Conservation (phyloP, 768 basidiomycete genomes). For the Mycena metata region DNA sequence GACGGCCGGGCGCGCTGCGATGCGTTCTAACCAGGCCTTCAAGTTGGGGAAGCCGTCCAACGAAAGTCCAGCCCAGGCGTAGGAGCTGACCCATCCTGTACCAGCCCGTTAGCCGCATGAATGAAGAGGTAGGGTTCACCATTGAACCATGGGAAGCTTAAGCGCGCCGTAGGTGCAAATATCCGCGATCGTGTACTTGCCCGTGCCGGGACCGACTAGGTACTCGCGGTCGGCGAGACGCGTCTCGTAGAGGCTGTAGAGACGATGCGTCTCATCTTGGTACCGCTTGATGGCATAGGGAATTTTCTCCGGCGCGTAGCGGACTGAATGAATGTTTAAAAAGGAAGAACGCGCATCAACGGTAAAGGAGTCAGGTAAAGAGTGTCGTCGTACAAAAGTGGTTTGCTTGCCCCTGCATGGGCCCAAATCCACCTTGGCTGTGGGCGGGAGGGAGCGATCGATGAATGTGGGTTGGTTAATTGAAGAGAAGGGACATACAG, state of each 20-base stretch:
- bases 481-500: slow-evolving; percentile 15
- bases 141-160: no score
- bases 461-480: neutral
- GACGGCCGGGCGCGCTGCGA: slow-evolving; percentile 20
- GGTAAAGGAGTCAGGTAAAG: slow-evolving; percentile 9
- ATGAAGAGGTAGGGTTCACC: slow-evolving; percentile 9
- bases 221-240: slow-evolving; percentile 17
- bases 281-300: slow-evolving; percentile 21
- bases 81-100: slow-evolving; percentile 13
- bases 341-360: slow-evolving; percentile 6
- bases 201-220: slow-evolving; percentile 19
- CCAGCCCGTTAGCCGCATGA: neutral
- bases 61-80: slow-evolving; percentile 20
- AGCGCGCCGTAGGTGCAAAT: slow-evolving; percentile 17
- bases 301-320: slow-evolving; percentile 24
- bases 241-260: slow-evolving; percentile 20
- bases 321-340: slow-evolving; percentile 13
- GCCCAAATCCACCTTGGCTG: slow-evolving; percentile 17
- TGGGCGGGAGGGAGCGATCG: slow-evolving; percentile 1
- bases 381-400: slow-evolving; percentile 20
- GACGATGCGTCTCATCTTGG: slow-evolving; percentile 21
- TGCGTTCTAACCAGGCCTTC: slow-evolving; percentile 15
- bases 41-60: slow-evolving; percentile 17
- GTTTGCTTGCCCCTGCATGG: slow-evolving; percentile 23
- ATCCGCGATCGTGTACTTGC: slow-evolving; percentile 21